Base-by-base conservation (phyloP, 2,329 filamentous ascomycete genomes). In the Colletotrichum tofieldiae region DNA sequence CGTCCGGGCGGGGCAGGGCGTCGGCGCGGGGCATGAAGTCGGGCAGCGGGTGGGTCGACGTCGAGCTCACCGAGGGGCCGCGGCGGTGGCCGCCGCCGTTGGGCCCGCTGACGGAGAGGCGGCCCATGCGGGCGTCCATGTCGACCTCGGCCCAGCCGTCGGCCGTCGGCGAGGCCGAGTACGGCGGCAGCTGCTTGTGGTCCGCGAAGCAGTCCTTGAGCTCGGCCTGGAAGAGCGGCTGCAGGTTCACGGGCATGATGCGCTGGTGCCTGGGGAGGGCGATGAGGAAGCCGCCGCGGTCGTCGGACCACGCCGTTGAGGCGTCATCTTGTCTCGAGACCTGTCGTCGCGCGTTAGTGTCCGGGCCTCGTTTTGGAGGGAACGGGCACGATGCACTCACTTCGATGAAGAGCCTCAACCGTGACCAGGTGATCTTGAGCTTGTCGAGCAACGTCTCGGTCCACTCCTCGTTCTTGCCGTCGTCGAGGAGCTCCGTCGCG, bases 91-190 rank as follows among this genome's bases (percentile, higher is more conserved):
- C 3, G 11, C 5, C 45, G 23, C n/a, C 61, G 16, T 74, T 37
- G 55, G 55, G 55, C 7, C 75, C 77, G 23, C 37, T 20, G 11
- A 74, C 60, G 20, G 29, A 64, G 45, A 35, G 76, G 64, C 56
- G 80, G 23, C 79, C 77, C 0, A 77, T 78, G 11, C 71, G 43
- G 20, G 68, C 71, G 65, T 83, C 82, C 14, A 82, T 74, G 3
- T 79, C 79, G 1, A 87, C 79, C 37, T 85, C 82, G 14, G 83
- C 84, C 85, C 86, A 87, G 71, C 85, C 85, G 68, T 85, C 85
- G 9, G 67, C 73, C 11, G 73, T 47, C 12, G 61, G 45, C 16
- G 65, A 70, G 56, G 62, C 52, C 45, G 64, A 52, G 59, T 65
- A 66, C 3, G 60, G 58, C 9, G 60, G 61, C 26, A 55, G 55